These are phyloP conservation scores for Amylostereum chailletii DNA, from an alignment of 1,284 basidiomycete genomes.

Conservation along the genomic window DNA sequence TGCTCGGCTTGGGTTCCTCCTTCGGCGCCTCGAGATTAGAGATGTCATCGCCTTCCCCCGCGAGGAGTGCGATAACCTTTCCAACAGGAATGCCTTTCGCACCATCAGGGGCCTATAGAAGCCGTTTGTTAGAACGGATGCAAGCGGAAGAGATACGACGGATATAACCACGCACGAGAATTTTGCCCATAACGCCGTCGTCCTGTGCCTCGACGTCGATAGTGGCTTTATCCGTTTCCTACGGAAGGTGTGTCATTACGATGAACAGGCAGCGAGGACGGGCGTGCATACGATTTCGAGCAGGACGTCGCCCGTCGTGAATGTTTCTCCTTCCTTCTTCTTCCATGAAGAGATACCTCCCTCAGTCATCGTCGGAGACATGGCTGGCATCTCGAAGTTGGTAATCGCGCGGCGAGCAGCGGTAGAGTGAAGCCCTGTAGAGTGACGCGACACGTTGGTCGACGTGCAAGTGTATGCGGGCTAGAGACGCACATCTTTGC, in stretches of 20 bases:
- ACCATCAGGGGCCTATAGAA: slow-evolving; percentile 64
- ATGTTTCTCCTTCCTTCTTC: slow-evolving; percentile 81
- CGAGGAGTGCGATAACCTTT: slow-evolving; percentile 83
- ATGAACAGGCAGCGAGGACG: neutral
- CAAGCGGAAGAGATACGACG: neutral
- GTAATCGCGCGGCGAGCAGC: slow-evolving; percentile 51
- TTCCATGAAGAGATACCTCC: slow-evolving; percentile 94
- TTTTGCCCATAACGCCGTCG: slow-evolving; percentile 91
- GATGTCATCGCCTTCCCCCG: slow-evolving; percentile 96
- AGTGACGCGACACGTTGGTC: too few species aligned
- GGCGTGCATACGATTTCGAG: slow-evolving; percentile 77
- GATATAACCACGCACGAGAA: slow-evolving; percentile 50
- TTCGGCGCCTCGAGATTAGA: slow-evolving; percentile 73
- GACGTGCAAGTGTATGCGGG: too few species aligned
- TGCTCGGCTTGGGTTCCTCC: slow-evolving; percentile 30
- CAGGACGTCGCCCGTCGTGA: slow-evolving; percentile 82
- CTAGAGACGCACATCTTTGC: too few species aligned
- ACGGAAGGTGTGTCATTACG: slow-evolving; percentile 7
- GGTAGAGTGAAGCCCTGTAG: slow-evolving; percentile 51
- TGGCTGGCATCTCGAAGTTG: slow-evolving; percentile 83
- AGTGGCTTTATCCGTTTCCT: slow-evolving; percentile 99
- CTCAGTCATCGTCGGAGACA: slow-evolving; percentile 99
- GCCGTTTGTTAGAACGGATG: neutral
- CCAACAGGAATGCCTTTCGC: slow-evolving; percentile 84
- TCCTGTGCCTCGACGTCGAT: slow-evolving; percentile 99